These are phyloP conservation scores for Eragrostis curvula DNA, from an alignment of 176 grass and related monocot genomes.

Conservation along the genomic window DNA sequence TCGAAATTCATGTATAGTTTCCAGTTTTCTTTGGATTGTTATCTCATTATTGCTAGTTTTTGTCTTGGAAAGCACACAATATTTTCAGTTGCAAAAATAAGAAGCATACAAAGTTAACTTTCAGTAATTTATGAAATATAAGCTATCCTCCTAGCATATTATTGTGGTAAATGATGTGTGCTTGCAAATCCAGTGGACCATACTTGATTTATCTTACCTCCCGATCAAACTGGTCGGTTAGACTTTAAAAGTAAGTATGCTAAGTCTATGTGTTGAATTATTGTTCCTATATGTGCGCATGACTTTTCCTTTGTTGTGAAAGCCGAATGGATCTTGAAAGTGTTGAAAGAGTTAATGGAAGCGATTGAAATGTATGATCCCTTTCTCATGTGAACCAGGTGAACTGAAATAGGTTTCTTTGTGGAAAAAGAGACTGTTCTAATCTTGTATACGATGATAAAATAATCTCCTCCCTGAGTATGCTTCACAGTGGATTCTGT, in stretches of 20 bases:
- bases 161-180: neutral
- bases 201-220: neutral
- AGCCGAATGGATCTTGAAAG: slow-evolving; percentile 1
- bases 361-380: neutral
- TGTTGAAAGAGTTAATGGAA: neutral
- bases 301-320: slow-evolving; percentile 10
- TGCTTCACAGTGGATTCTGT: neutral
- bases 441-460: slow-evolving; percentile 9
- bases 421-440: neutral
- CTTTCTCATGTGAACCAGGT: slow-evolving; percentile 10
- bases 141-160: neutral
- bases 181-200: neutral
- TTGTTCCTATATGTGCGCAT: neutral
- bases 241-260: neutral
- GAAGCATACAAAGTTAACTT: slow-evolving; percentile 1
- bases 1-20: neutral
- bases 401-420: slow-evolving; percentile 3
- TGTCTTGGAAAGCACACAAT: neutral
- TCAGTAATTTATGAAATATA: neutral
- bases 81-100: neutral
- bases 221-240: neutral
- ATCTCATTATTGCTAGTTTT: neutral
- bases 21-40: neutral
- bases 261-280: slow-evolving; percentile 7
- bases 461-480: neutral